Percentiles rank a stretch among this genome's conserved stretches.
These are phyloP conservation scores for Trametes elegans DNA, from an alignment of 768 basidiomycete species.

Conservation along the genomic window DNA sequence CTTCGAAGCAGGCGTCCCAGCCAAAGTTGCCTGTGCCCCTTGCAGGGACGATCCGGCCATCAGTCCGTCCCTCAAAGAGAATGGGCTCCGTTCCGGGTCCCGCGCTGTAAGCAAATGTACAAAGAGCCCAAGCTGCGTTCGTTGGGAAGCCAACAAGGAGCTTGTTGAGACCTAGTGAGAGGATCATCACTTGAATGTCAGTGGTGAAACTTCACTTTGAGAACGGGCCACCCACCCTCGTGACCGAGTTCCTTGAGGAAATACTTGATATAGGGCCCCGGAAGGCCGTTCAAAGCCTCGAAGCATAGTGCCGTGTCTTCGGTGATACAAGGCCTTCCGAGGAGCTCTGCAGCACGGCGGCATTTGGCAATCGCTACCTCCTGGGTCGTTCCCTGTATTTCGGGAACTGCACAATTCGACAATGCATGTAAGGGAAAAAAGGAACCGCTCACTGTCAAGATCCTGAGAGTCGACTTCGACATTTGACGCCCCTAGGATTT, in stretches of 20 bases:
- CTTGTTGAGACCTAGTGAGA: slow-evolving; percentile 69
- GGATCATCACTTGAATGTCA: not conserved
- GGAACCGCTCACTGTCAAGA: slow-evolving; percentile 67
- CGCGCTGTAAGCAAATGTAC: slow-evolving; percentile 92
- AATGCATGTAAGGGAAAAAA: not conserved
- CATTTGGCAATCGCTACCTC: slow-evolving; percentile 92
- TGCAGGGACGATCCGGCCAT: slow-evolving; percentile 86
- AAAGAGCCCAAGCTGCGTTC: slow-evolving; percentile 83
- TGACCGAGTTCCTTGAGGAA: slow-evolving; percentile 84
- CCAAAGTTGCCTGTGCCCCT: slow-evolving; percentile 80
- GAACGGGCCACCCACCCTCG: slow-evolving; percentile 50
- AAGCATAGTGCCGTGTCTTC: slow-evolving; percentile 97
- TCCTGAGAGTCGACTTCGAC: slow-evolving; percentile 76
- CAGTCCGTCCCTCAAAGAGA: slow-evolving; percentile 83
- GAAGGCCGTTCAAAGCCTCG: slow-evolving; percentile 84
- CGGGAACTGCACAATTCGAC: slow-evolving; percentile 62
- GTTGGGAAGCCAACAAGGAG: slow-evolving; percentile 76
- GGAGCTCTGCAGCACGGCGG: slow-evolving; percentile 76
- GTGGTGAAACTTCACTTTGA: not conserved
- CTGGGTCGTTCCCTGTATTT: slow-evolving; percentile 89
- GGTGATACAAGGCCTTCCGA: slow-evolving; percentile 63
- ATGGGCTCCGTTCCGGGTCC: slow-evolving; percentile 81
- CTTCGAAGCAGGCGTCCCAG: slow-evolving; percentile 89
- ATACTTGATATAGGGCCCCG: slow-evolving; percentile 96
- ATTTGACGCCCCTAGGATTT: slow-evolving; percentile 70